A percentile compares a stretch with the other conserved stretches of the same genome.
Evolutionary conservation across 352 stramenopile genomes (phyloP).

Genomic region (Thraustochytrium sp.): DNA sequence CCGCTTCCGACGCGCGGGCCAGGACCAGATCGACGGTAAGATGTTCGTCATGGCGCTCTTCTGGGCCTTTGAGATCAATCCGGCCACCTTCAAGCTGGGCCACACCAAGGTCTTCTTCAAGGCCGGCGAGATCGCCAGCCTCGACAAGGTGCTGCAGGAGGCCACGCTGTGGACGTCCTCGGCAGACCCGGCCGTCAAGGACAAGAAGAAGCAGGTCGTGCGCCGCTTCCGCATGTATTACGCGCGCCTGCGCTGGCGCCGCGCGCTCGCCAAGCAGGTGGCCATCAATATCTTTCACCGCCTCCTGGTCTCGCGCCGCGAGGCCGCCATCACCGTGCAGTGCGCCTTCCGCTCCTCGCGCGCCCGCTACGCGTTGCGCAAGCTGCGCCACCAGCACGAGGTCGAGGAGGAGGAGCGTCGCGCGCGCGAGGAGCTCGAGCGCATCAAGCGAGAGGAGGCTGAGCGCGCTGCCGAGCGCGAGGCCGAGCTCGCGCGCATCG

Average conservation of each 20-base stretch:
- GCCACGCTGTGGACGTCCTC: neutral
- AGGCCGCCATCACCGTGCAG: neutral
- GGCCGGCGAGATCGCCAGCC: conserved; percentile 77
- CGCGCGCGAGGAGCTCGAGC: neutral
- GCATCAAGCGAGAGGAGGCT: neutral
- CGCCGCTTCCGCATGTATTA: conserved; percentile 33
- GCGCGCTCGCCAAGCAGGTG: neutral
- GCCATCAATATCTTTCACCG: neutral
- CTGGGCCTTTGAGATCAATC: conserved; percentile 70
- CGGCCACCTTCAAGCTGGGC: conserved; percentile 71
- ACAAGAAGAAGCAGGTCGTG: conserved; percentile 1
- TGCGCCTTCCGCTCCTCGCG: neutral
- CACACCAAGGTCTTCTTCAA: conserved; percentile 84
- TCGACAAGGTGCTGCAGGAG: conserved; percentile 66
- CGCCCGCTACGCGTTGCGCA: neutral
- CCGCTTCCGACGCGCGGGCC: conserved; percentile 60
- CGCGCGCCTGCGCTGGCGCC: neutral
- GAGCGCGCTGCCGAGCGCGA: too few species aligned
- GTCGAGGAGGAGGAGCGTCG: neutral
- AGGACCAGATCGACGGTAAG: conserved; percentile 50
- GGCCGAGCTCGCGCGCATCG: neutral
- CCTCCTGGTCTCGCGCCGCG: neutral
- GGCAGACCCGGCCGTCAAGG: neutral
- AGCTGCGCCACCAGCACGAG: neutral
- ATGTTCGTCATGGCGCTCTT: conserved; percentile 69